Evolutionary conservation across 495 filamentous ascomycete genomes (phyloP).

Genomic region (Thermochaetoides thermophila): DNA sequence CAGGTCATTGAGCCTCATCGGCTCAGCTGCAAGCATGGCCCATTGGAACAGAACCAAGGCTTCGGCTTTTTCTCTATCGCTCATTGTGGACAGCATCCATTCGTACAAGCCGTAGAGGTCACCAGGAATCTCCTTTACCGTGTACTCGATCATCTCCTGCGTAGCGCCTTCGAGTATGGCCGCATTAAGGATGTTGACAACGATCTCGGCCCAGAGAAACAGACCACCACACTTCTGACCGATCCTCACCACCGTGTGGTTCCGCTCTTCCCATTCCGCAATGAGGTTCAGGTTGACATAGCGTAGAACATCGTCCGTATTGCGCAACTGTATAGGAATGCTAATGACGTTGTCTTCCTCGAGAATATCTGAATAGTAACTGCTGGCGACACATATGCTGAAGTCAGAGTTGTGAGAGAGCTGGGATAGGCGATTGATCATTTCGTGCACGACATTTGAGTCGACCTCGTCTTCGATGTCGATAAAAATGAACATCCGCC

Average conservation of each 20-base stretch:
- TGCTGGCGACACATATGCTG: conserved; percentile 23
- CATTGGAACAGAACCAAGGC: conserved; percentile 23
- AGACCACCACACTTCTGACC: conserved; percentile 19
- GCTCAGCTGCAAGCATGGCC: conserved; percentile 22
- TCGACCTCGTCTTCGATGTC: conserved; percentile 20
- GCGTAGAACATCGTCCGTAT: conserved; percentile 20
- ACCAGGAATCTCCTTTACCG: conserved; percentile 19
- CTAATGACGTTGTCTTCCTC: conserved; percentile 14
- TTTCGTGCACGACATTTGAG: conserved; percentile 16
- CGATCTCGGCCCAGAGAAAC: conserved; percentile 26
- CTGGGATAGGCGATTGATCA: conserved; percentile 16
- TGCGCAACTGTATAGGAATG: conserved; percentile 20
- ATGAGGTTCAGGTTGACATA: conserved; percentile 21
- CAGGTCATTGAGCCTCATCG: conserved; percentile 23
- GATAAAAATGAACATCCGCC: conserved; percentile 23
- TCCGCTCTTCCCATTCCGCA: conserved; percentile 22
- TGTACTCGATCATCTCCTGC: conserved; percentile 21
- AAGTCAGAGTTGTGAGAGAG: conserved; percentile 25
- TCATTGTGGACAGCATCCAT: conserved; percentile 21
- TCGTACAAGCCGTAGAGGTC: conserved; percentile 25
- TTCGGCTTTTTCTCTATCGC: conserved; percentile 20
- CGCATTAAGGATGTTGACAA: conserved; percentile 24
- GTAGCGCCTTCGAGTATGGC: conserved; percentile 21
- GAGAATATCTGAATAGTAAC: conserved; percentile 12
- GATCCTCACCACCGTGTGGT: conserved; percentile 11